phyloP scores from a whole-genome alignment of 768 basidiomycete genomes.

The Suillus fuscotomentosus region DNA sequence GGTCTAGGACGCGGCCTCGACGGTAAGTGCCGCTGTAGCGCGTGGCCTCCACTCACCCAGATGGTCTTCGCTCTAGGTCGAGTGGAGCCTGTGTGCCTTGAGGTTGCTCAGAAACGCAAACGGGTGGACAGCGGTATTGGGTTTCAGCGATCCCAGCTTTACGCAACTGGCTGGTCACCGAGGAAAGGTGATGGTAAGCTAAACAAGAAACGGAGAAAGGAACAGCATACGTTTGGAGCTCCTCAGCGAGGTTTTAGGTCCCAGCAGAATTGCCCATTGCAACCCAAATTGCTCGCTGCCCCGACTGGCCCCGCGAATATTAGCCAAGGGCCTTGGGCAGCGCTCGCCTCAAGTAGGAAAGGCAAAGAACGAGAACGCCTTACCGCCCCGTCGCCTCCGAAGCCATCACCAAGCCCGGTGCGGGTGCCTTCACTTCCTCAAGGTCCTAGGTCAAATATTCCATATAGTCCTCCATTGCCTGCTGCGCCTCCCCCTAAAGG shows the following conservation, averaged over 20 bases:
- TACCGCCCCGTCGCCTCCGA: not conserved
- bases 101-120: conserved; percentile 10
- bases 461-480: conserved; percentile 1
- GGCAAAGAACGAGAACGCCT: conserved; percentile 3
- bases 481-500: not conserved
- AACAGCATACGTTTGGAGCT: conserved; percentile 2
- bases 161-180: not conserved
- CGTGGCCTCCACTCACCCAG: conserved; percentile 9
- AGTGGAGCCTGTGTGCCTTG: conserved; percentile 14
- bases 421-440: not conserved
- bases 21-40: conserved; percentile 9
- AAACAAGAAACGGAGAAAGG: conserved; percentile 10
- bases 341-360: conserved; percentile 1
- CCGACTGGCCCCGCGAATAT: not conserved
- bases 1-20: conserved; percentile 13
- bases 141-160: conserved; percentile 7
- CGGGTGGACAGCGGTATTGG: conserved; percentile 14
- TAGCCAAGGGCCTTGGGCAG: not conserved
- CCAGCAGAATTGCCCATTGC: not conserved
- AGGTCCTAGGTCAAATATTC: not conserved
- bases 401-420: not conserved
- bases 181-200: conserved; percentile 2
- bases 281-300: not conserved
- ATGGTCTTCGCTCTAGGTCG: conserved; percentile 6
- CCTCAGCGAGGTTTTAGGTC: not conserved